phyloP scores from a whole-genome alignment of 768 basidiomycete species.

The Suillus subluteus region DNA sequence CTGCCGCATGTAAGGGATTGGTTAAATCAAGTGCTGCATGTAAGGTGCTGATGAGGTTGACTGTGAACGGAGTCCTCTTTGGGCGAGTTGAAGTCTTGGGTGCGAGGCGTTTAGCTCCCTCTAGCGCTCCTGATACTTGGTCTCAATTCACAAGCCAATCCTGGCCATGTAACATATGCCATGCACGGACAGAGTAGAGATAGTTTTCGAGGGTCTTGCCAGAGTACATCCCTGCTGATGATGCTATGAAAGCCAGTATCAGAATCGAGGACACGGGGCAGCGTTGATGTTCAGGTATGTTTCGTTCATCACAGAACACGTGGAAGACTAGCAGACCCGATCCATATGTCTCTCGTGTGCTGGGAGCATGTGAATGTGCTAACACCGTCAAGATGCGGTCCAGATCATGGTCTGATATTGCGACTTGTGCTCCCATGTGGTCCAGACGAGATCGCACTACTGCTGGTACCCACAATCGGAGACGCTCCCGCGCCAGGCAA shows the following conservation, averaged over 20 bases:
- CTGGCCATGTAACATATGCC: slow-evolving; percentile 48
- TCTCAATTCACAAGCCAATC: slow-evolving; percentile 34
- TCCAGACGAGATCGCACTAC: neutral
- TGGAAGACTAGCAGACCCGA: slow-evolving; percentile 43
- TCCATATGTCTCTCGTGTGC: slow-evolving; percentile 37
- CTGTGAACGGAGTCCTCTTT: too few relatives aligned
- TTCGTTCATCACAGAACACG: slow-evolving; percentile 41
- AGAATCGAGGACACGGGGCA: slow-evolving; percentile 32
- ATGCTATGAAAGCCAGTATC: slow-evolving; percentile 33
- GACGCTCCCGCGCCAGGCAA: slow-evolving; percentile 27
- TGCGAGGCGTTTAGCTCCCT: neutral
- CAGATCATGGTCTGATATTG: neutral
- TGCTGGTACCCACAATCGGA: slow-evolving; percentile 30
- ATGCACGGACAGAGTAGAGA: slow-evolving; percentile 42
- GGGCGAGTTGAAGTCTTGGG: slow-evolving; percentile 17
- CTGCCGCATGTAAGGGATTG: neutral
- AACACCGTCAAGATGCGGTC: slow-evolving; percentile 28
- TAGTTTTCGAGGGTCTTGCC: slow-evolving; percentile 41
- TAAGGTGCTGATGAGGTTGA: neutral
- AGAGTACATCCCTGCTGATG: slow-evolving; percentile 33
- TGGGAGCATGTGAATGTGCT: slow-evolving; percentile 27
- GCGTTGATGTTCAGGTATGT: slow-evolving; percentile 35
- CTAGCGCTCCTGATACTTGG: slow-evolving; percentile 32
- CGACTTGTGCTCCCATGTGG: neutral
- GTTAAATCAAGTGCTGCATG: accelerated